These are phyloP conservation scores for Globisporangium barbulae DNA, from an alignment of 352 stramenopile species.

Conservation along the genomic window DNA sequence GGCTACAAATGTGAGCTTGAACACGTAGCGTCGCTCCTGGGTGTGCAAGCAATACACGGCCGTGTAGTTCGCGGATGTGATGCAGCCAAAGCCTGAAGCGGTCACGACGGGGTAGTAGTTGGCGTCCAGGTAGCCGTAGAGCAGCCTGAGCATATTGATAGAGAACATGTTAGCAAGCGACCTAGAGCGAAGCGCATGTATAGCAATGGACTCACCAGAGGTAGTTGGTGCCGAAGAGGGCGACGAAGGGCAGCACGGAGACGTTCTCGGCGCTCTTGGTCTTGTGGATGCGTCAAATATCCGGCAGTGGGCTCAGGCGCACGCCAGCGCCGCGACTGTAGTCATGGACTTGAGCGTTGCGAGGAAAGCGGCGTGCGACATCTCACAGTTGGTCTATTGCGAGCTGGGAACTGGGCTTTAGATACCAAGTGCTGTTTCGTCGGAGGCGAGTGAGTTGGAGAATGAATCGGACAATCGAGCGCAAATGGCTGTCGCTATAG, in stretches of 20 bases:
- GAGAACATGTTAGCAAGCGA: too few species aligned
- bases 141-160: not conserved
- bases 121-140: constrained; percentile 1
- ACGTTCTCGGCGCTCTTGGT: constrained; percentile 10
- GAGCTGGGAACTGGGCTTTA: not conserved
- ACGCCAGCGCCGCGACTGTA: constrained; percentile 21
- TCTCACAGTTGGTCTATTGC: not conserved
- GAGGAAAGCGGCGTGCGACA: constrained; percentile 12
- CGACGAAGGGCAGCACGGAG: constrained; percentile 5
- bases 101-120: not conserved
- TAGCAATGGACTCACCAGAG: not conserved
- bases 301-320: constrained; percentile 15
- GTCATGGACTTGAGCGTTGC: constrained; percentile 17
- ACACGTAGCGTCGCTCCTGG: constrained; percentile 1
- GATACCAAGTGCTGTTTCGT: not conserved
- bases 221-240: constrained; percentile 7
- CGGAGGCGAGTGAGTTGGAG: not conserved
- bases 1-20: not conserved
- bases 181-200: too few species aligned
- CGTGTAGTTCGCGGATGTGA: constrained; percentile 4
- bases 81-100: not conserved
- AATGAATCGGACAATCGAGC: not conserved
- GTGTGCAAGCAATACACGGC: constrained; percentile 7
- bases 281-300: constrained; percentile 21
- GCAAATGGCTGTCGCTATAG: not conserved